phyloP scores from a whole-genome alignment of 2,329 filamentous ascomycete genomes.

The Aspergillus aculeatus region DNA sequence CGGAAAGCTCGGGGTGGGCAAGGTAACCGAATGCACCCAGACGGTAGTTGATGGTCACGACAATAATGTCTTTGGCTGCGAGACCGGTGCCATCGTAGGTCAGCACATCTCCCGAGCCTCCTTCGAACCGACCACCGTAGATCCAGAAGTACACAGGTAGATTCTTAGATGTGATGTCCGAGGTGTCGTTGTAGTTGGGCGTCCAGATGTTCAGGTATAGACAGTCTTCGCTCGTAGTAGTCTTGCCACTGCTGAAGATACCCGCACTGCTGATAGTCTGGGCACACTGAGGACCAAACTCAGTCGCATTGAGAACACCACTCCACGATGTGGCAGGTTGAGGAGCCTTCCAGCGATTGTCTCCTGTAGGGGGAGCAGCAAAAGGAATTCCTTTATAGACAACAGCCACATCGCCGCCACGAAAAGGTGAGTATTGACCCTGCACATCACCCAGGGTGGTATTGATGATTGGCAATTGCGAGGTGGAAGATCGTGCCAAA shows the following conservation, averaged over 20 bases:
- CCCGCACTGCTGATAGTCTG: conserved; percentile 20
- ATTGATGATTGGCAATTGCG: conserved; percentile 6
- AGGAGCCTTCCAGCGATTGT: conserved; percentile 13
- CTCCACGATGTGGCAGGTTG: conserved; percentile 7
- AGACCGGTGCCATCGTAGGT: conserved; percentile 25
- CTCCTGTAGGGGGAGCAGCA: conserved; percentile 11
- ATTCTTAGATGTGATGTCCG: conserved; percentile 17
- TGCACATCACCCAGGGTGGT: conserved; percentile 21
- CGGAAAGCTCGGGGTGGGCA: conserved; percentile 25
- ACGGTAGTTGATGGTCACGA: conserved; percentile 27
- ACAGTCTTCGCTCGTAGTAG: conserved; percentile 29
- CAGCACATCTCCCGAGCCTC: conserved; percentile 16
- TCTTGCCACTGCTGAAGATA: conserved; percentile 33
- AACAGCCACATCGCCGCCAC: conserved; percentile 17
- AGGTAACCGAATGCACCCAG: conserved; percentile 37
- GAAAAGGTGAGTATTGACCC: conserved; percentile 23
- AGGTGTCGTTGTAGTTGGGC: conserved; percentile 22
- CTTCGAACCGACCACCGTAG: conserved; percentile 19
- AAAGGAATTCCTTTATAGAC: conserved; percentile 29
- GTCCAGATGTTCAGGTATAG: conserved; percentile 25
- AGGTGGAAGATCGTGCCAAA: not conserved
- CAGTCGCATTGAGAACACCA: conserved; percentile 15
- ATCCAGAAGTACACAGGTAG: conserved; percentile 27
- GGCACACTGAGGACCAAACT: conserved; percentile 26
- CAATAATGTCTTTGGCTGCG: conserved; percentile 21